A percentile compares a stretch with the other conserved stretches of the same genome.
Conservation (phyloP, 495 filamentous ascomycete genomes). For the Parachaetomium inaequale region DNA sequence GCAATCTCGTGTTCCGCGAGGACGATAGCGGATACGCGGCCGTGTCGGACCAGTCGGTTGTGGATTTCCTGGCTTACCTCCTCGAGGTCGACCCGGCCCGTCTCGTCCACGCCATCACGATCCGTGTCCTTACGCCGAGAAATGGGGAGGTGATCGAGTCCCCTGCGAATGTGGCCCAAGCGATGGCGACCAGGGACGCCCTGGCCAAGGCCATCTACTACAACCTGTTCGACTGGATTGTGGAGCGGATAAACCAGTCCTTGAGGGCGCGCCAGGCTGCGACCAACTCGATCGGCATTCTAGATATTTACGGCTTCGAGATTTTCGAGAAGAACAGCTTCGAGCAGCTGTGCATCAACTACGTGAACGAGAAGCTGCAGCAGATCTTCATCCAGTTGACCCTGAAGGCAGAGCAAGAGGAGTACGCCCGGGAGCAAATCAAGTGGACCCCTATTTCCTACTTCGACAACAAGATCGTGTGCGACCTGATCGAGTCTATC, state of each 20-base stretch:
- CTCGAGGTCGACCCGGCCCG: conserved; percentile 79
- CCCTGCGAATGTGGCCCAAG: conserved; percentile 85
- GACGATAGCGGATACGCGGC: conserved; percentile 84
- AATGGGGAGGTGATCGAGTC: conserved; percentile 87
- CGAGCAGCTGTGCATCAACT: conserved; percentile 99
- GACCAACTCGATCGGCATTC: conserved; percentile 87
- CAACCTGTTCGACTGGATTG: conserved; percentile 99
- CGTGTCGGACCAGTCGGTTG: conserved; percentile 80
- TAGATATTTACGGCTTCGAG: conserved; percentile 99
- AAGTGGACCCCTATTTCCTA: conserved; percentile 99
- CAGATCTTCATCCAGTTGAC: conserved; percentile 99
- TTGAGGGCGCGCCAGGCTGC: conserved; percentile 72
- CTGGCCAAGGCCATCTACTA: conserved; percentile 92
- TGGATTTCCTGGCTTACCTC: conserved; percentile 91
- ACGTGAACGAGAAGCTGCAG: conserved; percentile 99
- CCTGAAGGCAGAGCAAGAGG: conserved; percentile 94
- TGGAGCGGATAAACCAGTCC: conserved; percentile 85
- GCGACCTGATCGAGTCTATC: conserved; percentile 91
- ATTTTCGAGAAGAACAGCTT: conserved; percentile 99
- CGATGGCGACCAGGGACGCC: conserved; percentile 89
- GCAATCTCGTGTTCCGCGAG: conserved; percentile 85
- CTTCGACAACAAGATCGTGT: conserved; percentile 99
- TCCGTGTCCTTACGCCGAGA: conserved; percentile 83
- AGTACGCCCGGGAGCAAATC: conserved; percentile 95
- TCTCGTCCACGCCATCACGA: conserved; percentile 84